Conservation (phyloP, 2,329 filamentous ascomycete genomes). For the Dactylellina sp. region DNA sequence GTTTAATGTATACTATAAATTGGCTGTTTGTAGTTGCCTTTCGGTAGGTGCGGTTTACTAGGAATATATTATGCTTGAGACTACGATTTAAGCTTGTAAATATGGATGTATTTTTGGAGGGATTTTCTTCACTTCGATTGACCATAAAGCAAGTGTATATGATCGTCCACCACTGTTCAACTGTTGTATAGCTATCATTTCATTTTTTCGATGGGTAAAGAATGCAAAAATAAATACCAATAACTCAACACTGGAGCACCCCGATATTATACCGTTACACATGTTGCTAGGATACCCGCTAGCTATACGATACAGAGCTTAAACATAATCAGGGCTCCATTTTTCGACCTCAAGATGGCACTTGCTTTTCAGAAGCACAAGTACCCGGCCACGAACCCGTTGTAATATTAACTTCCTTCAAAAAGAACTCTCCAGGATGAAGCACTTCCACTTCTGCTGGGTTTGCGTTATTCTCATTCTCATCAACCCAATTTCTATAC, state of each 20-base stretch:
- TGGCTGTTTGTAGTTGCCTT: background rate
- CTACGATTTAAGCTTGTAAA: constrained; percentile 1
- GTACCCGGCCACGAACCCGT: background rate
- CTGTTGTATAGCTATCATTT: too few species aligned
- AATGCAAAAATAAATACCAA: too few species aligned
- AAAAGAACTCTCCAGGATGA: constrained; percentile 33
- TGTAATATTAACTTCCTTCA: constrained; percentile 27
- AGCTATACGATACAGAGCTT: too few species aligned
- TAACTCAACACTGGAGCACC: too few species aligned
- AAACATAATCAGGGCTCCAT: too few species aligned
- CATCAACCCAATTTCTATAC: constrained; percentile 17
- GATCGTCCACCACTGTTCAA: too few species aligned
- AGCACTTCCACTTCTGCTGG: background rate
- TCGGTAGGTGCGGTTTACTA: constrained; percentile 1
- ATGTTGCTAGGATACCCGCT: too few species aligned
- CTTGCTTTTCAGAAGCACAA: constrained; percentile 17
- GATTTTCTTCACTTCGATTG: constrained; percentile 3
- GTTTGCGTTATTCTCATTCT: background rate
- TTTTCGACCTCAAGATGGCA: background rate
- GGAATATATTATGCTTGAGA: background rate
- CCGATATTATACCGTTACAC: too few species aligned
- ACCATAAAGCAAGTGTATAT: background rate
- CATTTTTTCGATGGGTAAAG: too few species aligned
- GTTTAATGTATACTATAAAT: background rate
- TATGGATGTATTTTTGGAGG: background rate